These are phyloP conservation scores for Penicillium sp. DNA, from an alignment of 2,329 filamentous ascomycete genomes.

Conservation along the genomic window DNA sequence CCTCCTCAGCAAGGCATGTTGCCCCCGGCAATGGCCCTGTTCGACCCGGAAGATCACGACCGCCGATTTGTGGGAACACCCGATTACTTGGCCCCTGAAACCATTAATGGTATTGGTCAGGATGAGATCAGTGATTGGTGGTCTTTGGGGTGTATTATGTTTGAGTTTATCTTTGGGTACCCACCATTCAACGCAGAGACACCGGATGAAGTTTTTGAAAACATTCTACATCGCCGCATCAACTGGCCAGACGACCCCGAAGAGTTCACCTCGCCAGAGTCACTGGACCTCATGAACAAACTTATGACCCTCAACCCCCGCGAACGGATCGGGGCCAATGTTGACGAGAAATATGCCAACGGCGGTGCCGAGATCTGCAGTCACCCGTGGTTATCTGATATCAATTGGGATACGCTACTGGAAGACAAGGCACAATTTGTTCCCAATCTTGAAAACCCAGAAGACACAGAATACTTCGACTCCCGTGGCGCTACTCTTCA, in stretches of 20 bases:
- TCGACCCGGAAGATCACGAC: constrained; percentile 91
- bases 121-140: constrained; percentile 99
- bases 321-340: constrained; percentile 81
- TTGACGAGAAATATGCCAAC: constrained; percentile 75
- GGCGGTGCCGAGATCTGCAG: constrained; percentile 89
- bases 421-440: constrained; percentile 96
- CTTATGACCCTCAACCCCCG: constrained; percentile 82
- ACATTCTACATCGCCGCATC: constrained; percentile 86
- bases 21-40: constrained; percentile 90
- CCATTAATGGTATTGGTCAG: constrained; percentile 90
- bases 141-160: constrained; percentile 98
- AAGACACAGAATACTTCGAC: constrained; percentile 98
- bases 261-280: constrained; percentile 77
- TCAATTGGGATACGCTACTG: constrained; percentile 88
- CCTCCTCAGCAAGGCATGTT: constrained; percentile 70
- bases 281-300: constrained; percentile 91
- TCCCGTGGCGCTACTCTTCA: constrained; percentile 86
- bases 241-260: constrained; percentile 88
- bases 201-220: constrained; percentile 93
- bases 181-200: constrained; percentile 91
- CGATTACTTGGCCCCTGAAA: constrained; percentile 95
- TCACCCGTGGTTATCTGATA: constrained; percentile 83
- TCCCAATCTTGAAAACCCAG: constrained; percentile 85
- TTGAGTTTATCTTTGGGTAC: constrained; percentile 90
- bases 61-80: constrained; percentile 94